These are phyloP conservation scores for Priceomyces melissophilus DNA, from an alignment of 805 yeast genomes.

Conservation along the genomic window DNA sequence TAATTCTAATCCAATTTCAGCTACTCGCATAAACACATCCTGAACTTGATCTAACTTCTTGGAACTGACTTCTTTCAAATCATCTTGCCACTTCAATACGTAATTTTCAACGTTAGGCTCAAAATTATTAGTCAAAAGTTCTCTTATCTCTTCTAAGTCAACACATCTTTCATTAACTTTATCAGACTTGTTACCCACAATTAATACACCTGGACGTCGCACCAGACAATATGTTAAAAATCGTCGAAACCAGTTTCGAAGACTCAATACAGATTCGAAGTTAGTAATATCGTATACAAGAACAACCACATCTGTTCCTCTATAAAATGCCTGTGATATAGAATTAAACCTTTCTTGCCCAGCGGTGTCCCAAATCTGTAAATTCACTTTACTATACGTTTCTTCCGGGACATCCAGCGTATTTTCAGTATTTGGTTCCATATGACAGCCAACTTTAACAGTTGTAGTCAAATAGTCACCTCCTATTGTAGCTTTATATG, in stretches of 20 bases:
- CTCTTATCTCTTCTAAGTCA: constrained; percentile 33
- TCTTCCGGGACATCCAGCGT: neutral
- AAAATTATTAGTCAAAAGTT: constrained; percentile 23
- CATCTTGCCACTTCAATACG: constrained; percentile 31
- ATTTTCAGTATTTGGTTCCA: neutral
- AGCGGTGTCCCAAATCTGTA: constrained; percentile 58
- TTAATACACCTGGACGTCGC: constrained; percentile 43
- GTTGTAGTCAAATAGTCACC: constrained; percentile 53
- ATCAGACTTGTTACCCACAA: constrained; percentile 55
- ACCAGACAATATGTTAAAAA: constrained; percentile 49
- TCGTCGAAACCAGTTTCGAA: constrained; percentile 46
- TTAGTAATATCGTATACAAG: constrained; percentile 53
- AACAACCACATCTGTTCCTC: constrained; percentile 57
- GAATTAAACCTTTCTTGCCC: constrained; percentile 48
- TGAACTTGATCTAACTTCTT: constrained; percentile 29
- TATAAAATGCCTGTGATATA: constrained; percentile 51
- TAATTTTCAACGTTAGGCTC: constrained; percentile 20
- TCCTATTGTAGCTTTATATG: constrained; percentile 58
- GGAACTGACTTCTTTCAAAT: constrained; percentile 31
- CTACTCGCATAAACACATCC: constrained; percentile 34
- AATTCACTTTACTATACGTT: constrained; percentile 23
- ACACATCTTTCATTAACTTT: constrained; percentile 29
- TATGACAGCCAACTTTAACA: constrained; percentile 12
- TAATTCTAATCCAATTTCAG: constrained; percentile 28
- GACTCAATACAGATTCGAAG: constrained; percentile 47